Evolutionary conservation across 495 filamentous ascomycete species (phyloP).

Genomic region (Penicillium canescens): DNA sequence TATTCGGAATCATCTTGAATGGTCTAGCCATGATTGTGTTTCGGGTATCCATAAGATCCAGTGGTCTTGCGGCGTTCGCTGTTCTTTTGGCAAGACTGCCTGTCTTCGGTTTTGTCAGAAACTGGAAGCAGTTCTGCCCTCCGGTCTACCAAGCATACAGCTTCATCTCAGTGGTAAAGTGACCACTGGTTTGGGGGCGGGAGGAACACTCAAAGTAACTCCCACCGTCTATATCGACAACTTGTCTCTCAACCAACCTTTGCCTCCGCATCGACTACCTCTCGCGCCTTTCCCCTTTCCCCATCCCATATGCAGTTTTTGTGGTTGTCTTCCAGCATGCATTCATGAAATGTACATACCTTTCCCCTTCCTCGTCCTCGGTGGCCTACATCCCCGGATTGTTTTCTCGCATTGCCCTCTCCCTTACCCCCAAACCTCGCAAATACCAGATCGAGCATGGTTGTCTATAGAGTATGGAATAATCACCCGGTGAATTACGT

Average conservation of each 20-base stretch:
- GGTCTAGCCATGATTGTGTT: neutral
- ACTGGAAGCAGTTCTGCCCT: neutral
- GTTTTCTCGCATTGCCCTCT: slow-evolving; percentile 21
- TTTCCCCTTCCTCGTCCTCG: slow-evolving; percentile 14
- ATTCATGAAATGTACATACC: slow-evolving; percentile 46
- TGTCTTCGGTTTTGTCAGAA: neutral
- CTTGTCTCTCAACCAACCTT: slow-evolving; percentile 12
- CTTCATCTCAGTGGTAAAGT: slow-evolving; percentile 6
- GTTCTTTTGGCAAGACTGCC: too few species aligned
- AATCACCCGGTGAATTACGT: slow-evolving; percentile 32
- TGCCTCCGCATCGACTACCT: slow-evolving; percentile 11
- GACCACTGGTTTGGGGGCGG: slow-evolving; percentile 11
- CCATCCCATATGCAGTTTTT: slow-evolving; percentile 14
- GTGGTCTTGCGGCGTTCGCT: neutral
- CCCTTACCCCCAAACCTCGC: slow-evolving; percentile 15
- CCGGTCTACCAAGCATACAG: slow-evolving; percentile 6
- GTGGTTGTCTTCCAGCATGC: slow-evolving; percentile 25
- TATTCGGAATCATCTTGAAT: neutral
- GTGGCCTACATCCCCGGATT: slow-evolving; percentile 17
- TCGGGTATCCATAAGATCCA: neutral
- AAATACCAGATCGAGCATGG: slow-evolving; percentile 35
- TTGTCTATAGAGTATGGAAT: slow-evolving; percentile 41
- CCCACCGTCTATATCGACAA: slow-evolving; percentile 7
- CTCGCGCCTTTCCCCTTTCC: slow-evolving; percentile 10
- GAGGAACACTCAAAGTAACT: slow-evolving; percentile 12